These are phyloP conservation scores for Pseudogymnoascus sp. DNA, from an alignment of 2,329 filamentous ascomycete genomes.

Conservation along the genomic window DNA sequence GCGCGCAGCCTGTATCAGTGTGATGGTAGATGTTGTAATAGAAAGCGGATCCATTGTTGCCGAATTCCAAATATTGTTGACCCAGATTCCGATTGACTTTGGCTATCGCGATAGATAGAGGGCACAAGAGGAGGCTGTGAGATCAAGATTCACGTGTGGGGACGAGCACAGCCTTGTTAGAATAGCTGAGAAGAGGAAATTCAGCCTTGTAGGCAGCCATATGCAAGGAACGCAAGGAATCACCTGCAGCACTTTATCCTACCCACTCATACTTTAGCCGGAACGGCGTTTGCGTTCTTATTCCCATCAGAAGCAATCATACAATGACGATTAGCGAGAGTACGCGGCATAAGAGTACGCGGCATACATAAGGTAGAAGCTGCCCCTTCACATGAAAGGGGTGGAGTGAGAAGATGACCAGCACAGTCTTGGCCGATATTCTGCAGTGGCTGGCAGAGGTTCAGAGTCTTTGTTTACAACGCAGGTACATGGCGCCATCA, in stretches of 20 bases:
- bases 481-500: conserved; percentile 15
- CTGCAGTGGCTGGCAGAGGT: too few species aligned
- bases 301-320: background rate
- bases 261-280: background rate
- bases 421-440: too few species aligned
- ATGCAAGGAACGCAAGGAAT: background rate
- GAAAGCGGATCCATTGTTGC: conserved; percentile 14
- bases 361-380: background rate
- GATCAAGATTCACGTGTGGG: background rate
- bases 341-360: background rate
- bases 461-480: too few species aligned
- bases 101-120: background rate
- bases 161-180: background rate
- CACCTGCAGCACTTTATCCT: background rate
- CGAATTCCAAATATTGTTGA: background rate
- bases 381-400: background rate
- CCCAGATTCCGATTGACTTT: background rate
- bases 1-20: conserved; percentile 11
- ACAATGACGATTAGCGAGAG: background rate
- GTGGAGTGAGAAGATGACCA: background rate
- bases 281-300: background rate
- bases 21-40: conserved; percentile 12
- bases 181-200: background rate
- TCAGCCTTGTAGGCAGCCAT: background rate
- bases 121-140: background rate